Conservation (phyloP, 2,329 filamentous ascomycete species). For the Aspergillus ruber region DNA sequence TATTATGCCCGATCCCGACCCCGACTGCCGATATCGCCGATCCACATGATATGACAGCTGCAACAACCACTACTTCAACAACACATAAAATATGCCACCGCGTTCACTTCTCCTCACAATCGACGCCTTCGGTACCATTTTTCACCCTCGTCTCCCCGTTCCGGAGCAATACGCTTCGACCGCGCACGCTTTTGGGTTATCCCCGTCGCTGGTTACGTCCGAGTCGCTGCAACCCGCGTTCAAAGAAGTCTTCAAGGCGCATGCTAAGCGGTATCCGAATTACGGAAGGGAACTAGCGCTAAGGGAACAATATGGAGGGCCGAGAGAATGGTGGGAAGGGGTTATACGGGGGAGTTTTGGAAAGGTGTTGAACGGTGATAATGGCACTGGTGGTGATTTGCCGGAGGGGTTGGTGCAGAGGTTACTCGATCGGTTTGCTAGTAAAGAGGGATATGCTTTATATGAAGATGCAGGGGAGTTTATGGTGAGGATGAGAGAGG, state of each 20-base stretch:
- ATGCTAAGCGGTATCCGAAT: slow-evolving; percentile 31
- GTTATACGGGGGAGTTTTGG: slow-evolving; percentile 35
- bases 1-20: background rate
- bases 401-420: slow-evolving; percentile 28
- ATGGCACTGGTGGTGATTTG: slow-evolving; percentile 2
- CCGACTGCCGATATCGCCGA: background rate
- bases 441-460: slow-evolving; percentile 33
- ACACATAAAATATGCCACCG: background rate
- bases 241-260: slow-evolving; percentile 28
- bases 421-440: slow-evolving; percentile 35
- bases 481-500: slow-evolving; percentile 24
- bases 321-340: slow-evolving; percentile 40
- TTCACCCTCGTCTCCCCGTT: slow-evolving; percentile 35
- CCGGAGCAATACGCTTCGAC: slow-evolving; percentile 35
- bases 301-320: slow-evolving; percentile 30
- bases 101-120: slow-evolving; percentile 37
- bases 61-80: background rate
- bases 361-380: slow-evolving; percentile 11
- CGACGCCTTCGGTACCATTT: slow-evolving; percentile 42
- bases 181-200: slow-evolving; percentile 32
- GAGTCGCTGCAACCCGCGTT: slow-evolving; percentile 29
- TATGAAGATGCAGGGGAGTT: slow-evolving; percentile 36
- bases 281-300: slow-evolving; percentile 37
- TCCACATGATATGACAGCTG: background rate
- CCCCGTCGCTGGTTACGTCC: slow-evolving; percentile 19